Evolutionary conservation across 129 eudicot species (phyloP).

Genomic region (Sambucus nigra): DNA sequence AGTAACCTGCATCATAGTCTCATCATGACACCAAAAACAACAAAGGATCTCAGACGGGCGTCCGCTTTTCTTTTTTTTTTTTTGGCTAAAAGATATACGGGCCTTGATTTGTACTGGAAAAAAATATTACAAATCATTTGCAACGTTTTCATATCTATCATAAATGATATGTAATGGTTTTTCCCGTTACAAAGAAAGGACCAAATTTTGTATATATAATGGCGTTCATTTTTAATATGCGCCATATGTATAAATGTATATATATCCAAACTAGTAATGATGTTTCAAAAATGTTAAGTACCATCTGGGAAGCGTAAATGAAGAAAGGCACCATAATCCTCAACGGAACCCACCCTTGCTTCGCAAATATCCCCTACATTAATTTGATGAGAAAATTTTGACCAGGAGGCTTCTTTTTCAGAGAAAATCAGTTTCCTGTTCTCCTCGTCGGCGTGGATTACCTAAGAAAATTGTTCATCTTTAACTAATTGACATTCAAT

Average conservation of each 20-base stretch:
- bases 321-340: slow-evolving; percentile 89
- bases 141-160: too few species aligned
- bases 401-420: slow-evolving; percentile 79
- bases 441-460: slow-evolving; percentile 59
- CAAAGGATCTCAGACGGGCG: background rate
- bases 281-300: slow-evolving; percentile 7
- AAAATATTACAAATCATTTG: too few species aligned
- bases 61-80: too few species aligned
- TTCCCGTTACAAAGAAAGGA: too few species aligned
- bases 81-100: too few species aligned
- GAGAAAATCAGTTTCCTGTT: slow-evolving; percentile 67
- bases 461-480: slow-evolving; percentile 31
- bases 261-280: background rate
- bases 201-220: too few species aligned
- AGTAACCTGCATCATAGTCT: slow-evolving; percentile 40
- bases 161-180: too few species aligned
- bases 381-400: slow-evolving; percentile 46
- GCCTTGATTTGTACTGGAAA: too few species aligned
- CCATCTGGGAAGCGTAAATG: slow-evolving; percentile 83
- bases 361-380: slow-evolving; percentile 61
- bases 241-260: too few species aligned
- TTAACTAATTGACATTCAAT: slow-evolving; percentile 1
- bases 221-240: too few species aligned
- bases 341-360: slow-evolving; percentile 64
- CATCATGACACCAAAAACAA: background rate